Evolutionary conservation across 2,329 filamentous ascomycete genomes (phyloP), one percentile per base, ranked within the genome.

Genomic region (Pyrenochaeta sp.): DNA sequence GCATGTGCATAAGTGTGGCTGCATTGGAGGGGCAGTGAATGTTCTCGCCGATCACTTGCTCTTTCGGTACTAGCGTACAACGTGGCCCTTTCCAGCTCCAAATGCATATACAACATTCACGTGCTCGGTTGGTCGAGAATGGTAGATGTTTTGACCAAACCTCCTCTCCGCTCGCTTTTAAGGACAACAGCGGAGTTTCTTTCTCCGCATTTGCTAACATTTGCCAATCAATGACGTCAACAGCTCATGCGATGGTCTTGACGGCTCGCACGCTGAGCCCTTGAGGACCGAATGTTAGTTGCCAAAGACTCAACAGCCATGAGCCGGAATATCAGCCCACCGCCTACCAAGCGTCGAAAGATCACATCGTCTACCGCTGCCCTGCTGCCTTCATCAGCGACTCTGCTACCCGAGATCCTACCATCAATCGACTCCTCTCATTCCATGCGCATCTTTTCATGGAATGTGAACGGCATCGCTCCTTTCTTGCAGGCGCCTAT

Each of bases 391-490:
- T 8, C 15, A 10, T 9, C 20, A 11, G 7, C 32, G 11, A 21
- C 17, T 7, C 9, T 39, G 18, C 15, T 41, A 15, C 37, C 42
- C 35, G 20, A 35, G 32, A 18, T 18, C 14, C 34, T 47, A 7
- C 44, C 51, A 18, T 20, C 28, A 20, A 24, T 46, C 13, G 19
- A 44, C 9, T 9, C 34, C 9, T 9, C 34, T n/a, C 29, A 56
- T 23, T 35, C 41, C 6, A 52, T 77, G 8, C 60, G 60, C 5
- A 67, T 79, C 19, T 76, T 73, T 56, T 74, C 74, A 7, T 79
- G 76, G 77, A 78, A 79, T 52, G 61, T 79, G 53, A 77, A 79
- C 50, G 75, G 76, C 38, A 74, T 79, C 26, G 51, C 55, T 4
- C 73, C 75, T 1, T 74, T 79, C 32, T 35, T 67, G 1, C 67